Base-by-base conservation (phyloP, 78 protist species). In the Isochrysis galbana region DNA sequence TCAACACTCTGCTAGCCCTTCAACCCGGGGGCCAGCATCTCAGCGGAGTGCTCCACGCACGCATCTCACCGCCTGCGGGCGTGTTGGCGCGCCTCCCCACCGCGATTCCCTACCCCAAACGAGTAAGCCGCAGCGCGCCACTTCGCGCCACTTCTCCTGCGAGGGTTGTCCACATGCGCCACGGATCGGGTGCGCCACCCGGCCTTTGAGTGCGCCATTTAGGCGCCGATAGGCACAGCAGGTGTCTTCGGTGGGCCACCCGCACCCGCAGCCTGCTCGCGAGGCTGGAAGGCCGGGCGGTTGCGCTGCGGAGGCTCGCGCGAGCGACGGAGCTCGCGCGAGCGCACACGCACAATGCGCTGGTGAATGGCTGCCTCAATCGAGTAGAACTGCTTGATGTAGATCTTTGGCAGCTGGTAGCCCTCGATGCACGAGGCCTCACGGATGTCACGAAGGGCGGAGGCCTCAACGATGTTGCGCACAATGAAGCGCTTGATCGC, bases 401-500 rank as follows among this genome's bases (percentile, higher is more conserved):
- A 86, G 48, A 86, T 86, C 90, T 86, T 86, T 38, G 90, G 90
- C 42, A 86, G 77, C 90, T 48, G 70, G 47, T 51, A 51, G 72
- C 72, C 36, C 74, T 86, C 72, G 90, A 51, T 51, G 90, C 67
- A 46, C 22, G 69, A 46, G 32, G 90, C 70, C 77, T 86, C 90
- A 25, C 26, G 14, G n/a, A 86, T 51, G 25, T 86, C 90, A 5
- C 77, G 72, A 42, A 51, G 77, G 22, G 90, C 90, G n/a, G 90
- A 46, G 21, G 67, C 47, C 72, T 86, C 90, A 45, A 86, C 72
- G 36, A 86, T 86, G 72, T 86, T 86, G 90, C 90, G 90, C 39
- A 86, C 90, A 36, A 86, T 51, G 72, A 86, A 86, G 48, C 90
- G 90, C 72, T 86, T 86, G 46, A 86, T 42, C 19, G 90, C 90